Base-by-base conservation (phyloP, 805 yeast genomes). In the Nakazawaea laoshanensis region DNA sequence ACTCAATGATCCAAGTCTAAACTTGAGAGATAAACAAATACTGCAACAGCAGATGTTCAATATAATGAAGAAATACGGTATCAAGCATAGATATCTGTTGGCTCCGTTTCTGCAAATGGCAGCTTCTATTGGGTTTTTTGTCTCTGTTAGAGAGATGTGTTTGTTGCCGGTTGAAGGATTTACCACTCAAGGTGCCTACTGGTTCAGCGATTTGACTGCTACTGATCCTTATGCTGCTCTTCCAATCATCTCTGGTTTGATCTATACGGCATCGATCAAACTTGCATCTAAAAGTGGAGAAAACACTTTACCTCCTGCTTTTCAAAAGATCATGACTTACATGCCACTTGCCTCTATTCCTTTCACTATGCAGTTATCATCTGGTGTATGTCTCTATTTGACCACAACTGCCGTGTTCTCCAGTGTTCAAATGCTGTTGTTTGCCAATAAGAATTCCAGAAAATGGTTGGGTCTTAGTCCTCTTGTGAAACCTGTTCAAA, bases 281-380 rank as follows among this genome's bases (percentile, higher is more conserved):
- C 60, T 77, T 28, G 97, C 96, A 40, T 96, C 96, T 44, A 96
- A 89, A 53, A 81, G 92, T 9, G 96, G 95, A 32, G 78, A 83
- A 22, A 74, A 69, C 33, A 68, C 65, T 33, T 65, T 81, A 58
- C 62, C 72, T 39, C 81, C 85, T 1, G 67, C 67, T 26, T 48
- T 65, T 52, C 37, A 73, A 57, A 79, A 76, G 47, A 53, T 81
- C 15, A 70, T 89, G 63, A 74, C 79, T 24, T 64, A 70, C 27
- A 55, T 86, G 46, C 97, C 97, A 11, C 66, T 87, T 43, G 60
- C 79, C 19, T 86, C 96, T 3, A 78, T 89, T 40, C 76, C 88
- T n/a, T 74, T 89, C 44, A 89, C 96, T 4, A 83, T 82, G 81
- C 70, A 77, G 33, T 68, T 89, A 49, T 79, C 95, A 2, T 73